Conservation (phyloP, 179 eudicot species). For the Pouteria campechiana region DNA sequence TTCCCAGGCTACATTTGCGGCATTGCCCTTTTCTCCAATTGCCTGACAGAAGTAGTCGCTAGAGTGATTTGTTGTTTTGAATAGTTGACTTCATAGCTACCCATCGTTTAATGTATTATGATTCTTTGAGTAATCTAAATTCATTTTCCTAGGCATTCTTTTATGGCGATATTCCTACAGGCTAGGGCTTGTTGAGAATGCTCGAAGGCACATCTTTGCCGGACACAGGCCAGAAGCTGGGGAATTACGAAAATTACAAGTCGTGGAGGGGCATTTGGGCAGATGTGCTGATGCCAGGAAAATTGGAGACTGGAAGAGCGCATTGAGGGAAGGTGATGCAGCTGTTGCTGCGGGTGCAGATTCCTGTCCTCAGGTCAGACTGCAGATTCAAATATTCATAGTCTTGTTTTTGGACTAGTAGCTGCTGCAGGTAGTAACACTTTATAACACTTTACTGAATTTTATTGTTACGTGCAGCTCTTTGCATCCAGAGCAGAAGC, state of each 20-base stretch:
- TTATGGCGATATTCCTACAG: too few relatives aligned
- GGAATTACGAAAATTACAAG: constrained; percentile 53
- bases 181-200: constrained; percentile 80
- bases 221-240: constrained; percentile 47
- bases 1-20: too few relatives aligned
- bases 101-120: too few relatives aligned
- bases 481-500: constrained; percentile 66
- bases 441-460: constrained; percentile 9
- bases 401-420: neutral
- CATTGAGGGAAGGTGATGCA: constrained; percentile 58
- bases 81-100: too few relatives aligned
- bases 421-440: neutral
- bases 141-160: too few relatives aligned
- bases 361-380: constrained; percentile 61
- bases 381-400: neutral
- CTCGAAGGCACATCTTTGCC: constrained; percentile 53
- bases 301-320: constrained; percentile 61
- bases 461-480: constrained; percentile 56
- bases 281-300: constrained; percentile 60
- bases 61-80: too few relatives aligned
- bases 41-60: too few relatives aligned
- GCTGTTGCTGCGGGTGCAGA: constrained; percentile 79
- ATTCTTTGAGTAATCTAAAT: constrained; percentile 13
- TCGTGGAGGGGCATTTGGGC: constrained; percentile 46
- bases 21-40: too few relatives aligned